A percentile compares a stretch with the other conserved stretches of the same genome.
These are phyloP conservation scores for Populus pruinosa DNA, from an alignment of 345 rosid species.

Conservation along the genomic window DNA sequence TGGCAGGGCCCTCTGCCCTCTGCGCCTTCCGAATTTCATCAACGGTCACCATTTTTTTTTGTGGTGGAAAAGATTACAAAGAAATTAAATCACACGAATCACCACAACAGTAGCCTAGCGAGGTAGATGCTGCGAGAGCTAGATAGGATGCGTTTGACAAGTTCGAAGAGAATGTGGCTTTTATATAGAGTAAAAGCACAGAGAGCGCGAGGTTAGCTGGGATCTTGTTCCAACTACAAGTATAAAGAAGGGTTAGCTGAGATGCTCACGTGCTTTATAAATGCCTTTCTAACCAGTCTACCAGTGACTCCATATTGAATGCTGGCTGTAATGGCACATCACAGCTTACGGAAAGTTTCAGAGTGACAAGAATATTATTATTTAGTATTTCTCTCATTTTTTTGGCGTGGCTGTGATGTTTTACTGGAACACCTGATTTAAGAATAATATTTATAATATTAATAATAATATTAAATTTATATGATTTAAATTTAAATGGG, in stretches of 20 bases:
- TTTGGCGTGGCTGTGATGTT: no score
- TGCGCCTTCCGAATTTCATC: slow-evolving; percentile 40
- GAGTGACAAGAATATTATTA: no score
- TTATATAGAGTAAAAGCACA: not conserved
- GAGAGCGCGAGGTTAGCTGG: not conserved
- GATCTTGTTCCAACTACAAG: not conserved
- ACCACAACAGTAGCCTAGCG: not conserved
- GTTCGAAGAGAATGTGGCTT: not conserved
- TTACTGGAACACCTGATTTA: no score
- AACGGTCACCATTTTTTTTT: slow-evolving; percentile 29
- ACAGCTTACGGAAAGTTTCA: not conserved
- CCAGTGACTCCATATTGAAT: not conserved
- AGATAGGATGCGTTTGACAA: not conserved
- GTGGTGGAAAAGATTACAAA: not conserved
- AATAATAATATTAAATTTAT: no score
- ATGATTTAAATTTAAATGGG: no score
- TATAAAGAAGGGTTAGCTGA: not conserved
- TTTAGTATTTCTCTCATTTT: no score
- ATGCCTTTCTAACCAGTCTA: not conserved
- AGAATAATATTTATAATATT: no score
- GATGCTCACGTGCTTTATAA: not conserved
- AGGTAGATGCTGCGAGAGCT: not conserved
- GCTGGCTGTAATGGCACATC: no score
- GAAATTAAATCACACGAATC: not conserved
- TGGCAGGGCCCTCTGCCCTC: slow-evolving; percentile 49